phyloP scores from a whole-genome alignment of 495 filamentous ascomycete species.

The Annulohypoxylon stygium region DNA sequence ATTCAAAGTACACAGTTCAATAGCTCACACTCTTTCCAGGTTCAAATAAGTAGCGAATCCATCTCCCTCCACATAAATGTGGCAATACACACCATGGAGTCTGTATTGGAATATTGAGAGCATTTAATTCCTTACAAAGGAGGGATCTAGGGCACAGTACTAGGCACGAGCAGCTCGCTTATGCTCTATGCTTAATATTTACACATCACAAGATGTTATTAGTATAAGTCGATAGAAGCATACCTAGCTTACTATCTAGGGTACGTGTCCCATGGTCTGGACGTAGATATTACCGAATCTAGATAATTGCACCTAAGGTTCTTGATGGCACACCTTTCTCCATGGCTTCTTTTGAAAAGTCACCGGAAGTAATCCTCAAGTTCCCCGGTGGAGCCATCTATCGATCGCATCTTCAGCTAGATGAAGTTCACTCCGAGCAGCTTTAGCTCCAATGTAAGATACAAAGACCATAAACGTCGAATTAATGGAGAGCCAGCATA shows the following conservation, averaged over 20 bases:
- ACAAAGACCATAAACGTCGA: background rate
- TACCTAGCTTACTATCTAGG: background rate
- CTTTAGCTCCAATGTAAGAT: background rate
- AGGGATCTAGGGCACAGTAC: background rate
- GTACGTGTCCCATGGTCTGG: background rate
- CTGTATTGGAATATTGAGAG: background rate
- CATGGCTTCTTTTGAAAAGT: background rate
- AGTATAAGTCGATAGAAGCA: background rate
- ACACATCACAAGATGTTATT: background rate
- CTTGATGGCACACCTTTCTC: background rate
- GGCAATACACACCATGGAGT: background rate
- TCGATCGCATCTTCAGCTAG: background rate
- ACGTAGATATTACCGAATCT: background rate
- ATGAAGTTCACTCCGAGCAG: background rate
- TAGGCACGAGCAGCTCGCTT: background rate
- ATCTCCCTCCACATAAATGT: background rate
- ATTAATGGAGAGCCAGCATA: background rate
- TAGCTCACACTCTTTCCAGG: background rate
- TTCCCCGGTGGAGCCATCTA: background rate
- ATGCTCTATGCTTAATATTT: background rate
- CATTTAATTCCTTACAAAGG: background rate
- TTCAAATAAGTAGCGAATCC: background rate
- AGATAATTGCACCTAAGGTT: background rate
- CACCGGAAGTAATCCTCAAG: background rate
- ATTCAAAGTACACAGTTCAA: background rate